Base-by-base conservation (phyloP, 768 basidiomycete species). In the Leccinum sublutescens region DNA sequence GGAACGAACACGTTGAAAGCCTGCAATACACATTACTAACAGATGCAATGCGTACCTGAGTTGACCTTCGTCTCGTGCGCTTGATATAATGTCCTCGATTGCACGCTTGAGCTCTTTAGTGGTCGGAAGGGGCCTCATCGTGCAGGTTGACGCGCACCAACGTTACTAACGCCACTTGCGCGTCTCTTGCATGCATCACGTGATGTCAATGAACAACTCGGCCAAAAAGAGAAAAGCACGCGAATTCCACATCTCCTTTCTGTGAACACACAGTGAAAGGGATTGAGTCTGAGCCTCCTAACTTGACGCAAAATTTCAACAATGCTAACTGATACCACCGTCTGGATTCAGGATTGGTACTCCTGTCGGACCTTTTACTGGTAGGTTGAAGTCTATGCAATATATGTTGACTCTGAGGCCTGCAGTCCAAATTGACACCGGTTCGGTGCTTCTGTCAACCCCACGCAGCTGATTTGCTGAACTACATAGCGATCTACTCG, bases 11-110 rank as follows among this genome's bases (percentile, higher is more conserved):
- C 38, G 12, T 40, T 40, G 1, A 40, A 40, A 40, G n/a, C 10
- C 27, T 47, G 15, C 5, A 29, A 25, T 12, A 17, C 5, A 15
- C 5, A 49, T 14, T 17, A 27, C 34, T 9, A 17, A 17, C 17
- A n/a, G 40, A 40, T 40, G 40, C 0, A n/a, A 49, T 1, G 53
- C 62, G 47, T 51, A 65, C 71, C 56, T 60, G 38, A 72, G 63
- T 52, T 43, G 61, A 55, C 57, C 64, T 3, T 72, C 54, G n/a
- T 62, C 56, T 38, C 53, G 63, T 51, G 72, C 72, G 45, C 58
- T 54, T 19, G 63, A 57, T 15, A 72, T 55, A n/a, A 72, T 57
- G 51, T 59, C 63, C 8, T 63, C 54, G 17, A 72, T 64, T 1
- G 61, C 64, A 31, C n/a, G 21, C 17, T 68, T 43, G 55, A 74